Base-by-base conservation (phyloP, 768 basidiomycete species). In the Hypholoma sublateritium region DNA sequence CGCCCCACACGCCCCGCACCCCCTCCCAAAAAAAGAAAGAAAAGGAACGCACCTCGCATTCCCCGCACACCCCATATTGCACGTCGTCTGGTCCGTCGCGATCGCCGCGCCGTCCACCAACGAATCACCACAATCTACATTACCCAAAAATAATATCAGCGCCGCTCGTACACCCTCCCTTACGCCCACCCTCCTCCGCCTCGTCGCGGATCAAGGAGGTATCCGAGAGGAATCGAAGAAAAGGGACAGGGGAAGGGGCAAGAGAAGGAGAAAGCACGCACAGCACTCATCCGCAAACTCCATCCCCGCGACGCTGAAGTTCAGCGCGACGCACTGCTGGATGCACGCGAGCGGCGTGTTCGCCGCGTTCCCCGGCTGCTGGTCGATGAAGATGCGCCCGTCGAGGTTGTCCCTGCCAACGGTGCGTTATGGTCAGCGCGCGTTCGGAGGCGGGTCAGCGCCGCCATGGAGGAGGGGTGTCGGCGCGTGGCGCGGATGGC, bases 21-120 rank as follows among this genome's bases (percentile, higher is more conserved):
- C 16, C n/a, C n/a, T 16, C 44, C 21, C 8, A 47, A 9, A n/a
- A 43, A 19, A 32, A 4, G 4, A 32, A 57, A 22, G 1, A 9
- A 42, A 50, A 41, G 7, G 50, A n/a, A 34, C 86, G 62, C 60
- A 88, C 89, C 80, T 76, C 11, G 82, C 37, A 56, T 85, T 86
- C 21, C 91, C 93, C 16, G 79, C 79, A 59, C 93, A 95, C 0
- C 76, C 78, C 87, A 88, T 90, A 67, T 80, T 83, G 66, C 93
- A 95, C 35, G 78, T 77, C 3, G 73, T 69, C 41, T 56, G 61
- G 1, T 80, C 78, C 1, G 74, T 59, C 0, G 79, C 80, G 14
- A 63, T 47, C 1, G 78, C 81, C 1, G 88, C 90, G 9, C 86
- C 87, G 28, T 81, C 77, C 12, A 85, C 73, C 46, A 93, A 72